Conservation (phyloP, 2,329 filamentous ascomycete genomes). For the Metarhizium robertsii region DNA sequence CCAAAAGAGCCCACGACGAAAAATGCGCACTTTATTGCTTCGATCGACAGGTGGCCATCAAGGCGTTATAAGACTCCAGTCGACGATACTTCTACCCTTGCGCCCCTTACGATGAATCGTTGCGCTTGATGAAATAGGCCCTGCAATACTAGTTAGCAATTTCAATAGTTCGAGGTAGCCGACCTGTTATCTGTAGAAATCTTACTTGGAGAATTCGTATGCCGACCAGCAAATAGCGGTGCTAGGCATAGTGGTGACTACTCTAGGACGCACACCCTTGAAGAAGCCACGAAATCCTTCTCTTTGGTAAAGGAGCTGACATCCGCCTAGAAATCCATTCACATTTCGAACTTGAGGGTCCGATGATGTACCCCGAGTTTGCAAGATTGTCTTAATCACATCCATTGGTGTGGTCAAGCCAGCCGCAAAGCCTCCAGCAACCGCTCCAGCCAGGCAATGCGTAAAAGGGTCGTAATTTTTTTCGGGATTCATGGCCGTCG, state of each 20-base stretch:
- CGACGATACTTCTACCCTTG: neutral
- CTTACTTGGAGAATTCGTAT: conserved; percentile 60
- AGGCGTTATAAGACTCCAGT: neutral
- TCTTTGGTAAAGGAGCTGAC: conserved; percentile 69
- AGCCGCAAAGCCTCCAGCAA: conserved; percentile 88
- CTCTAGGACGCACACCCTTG: conserved; percentile 80
- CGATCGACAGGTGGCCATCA: neutral
- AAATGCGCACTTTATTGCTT: neutral
- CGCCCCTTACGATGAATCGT: conserved; percentile 29
- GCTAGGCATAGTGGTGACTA: conserved; percentile 95
- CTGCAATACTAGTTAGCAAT: conserved; percentile 20
- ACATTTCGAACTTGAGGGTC: conserved; percentile 78
- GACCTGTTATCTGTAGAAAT: conserved; percentile 8
- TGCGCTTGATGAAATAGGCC: conserved; percentile 51
- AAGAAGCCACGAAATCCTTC: conserved; percentile 86
- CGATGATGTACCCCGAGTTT: conserved; percentile 76
- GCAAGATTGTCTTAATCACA: conserved; percentile 94
- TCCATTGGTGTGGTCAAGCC: conserved; percentile 93
- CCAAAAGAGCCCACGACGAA: neutral
- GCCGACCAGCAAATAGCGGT: conserved; percentile 98
- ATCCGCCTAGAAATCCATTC: conserved; percentile 72
- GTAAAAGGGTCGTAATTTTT: conserved; percentile 86
- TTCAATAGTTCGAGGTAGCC: neutral
- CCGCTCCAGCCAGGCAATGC: conserved; percentile 83
- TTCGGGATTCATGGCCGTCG: conserved; percentile 80